Evolutionary conservation across 2,329 filamentous ascomycete genomes (phyloP).

Genomic region (Exophiala phaeomuriformis): DNA sequence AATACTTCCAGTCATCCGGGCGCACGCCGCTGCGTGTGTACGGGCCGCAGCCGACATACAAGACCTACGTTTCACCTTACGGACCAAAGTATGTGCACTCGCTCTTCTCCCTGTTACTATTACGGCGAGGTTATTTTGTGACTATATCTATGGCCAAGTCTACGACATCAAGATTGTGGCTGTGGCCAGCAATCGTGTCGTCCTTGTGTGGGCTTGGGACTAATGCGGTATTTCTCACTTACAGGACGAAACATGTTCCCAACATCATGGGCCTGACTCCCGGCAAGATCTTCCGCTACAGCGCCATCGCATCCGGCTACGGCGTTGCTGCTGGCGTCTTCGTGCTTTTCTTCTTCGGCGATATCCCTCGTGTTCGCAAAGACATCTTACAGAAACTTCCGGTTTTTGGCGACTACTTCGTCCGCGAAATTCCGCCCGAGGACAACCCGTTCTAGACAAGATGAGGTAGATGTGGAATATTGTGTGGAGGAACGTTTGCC

Average conservation of each 20-base stretch:
- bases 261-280: conserved; percentile 25
- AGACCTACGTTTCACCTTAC: conserved; percentile 51
- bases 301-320: conserved; percentile 47
- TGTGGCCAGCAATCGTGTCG: too few relatives aligned
- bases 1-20: conserved; percentile 17
- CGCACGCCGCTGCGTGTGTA: conserved; percentile 23
- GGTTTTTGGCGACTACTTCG: conserved; percentile 50
- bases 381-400: conserved; percentile 57
- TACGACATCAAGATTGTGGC: too few relatives aligned
- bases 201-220: not conserved
- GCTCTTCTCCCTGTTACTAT: conserved; percentile 39
- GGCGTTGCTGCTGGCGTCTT: conserved; percentile 52
- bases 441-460: conserved; percentile 43
- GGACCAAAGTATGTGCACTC: conserved; percentile 47
- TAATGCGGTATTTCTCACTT: not conserved
- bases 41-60: conserved; percentile 28
- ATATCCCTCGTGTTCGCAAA: conserved; percentile 54
- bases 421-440: conserved; percentile 53
- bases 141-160: too few relatives aligned
- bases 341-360: conserved; percentile 58
- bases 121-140: too few relatives aligned
- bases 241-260: conserved; percentile 19
- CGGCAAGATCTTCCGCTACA: conserved; percentile 31
- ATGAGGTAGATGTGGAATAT: not conserved
- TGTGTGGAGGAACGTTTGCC: not conserved